Conservation (phyloP, 2,329 filamentous ascomycete genomes). For the Karstenula rhodostoma region DNA sequence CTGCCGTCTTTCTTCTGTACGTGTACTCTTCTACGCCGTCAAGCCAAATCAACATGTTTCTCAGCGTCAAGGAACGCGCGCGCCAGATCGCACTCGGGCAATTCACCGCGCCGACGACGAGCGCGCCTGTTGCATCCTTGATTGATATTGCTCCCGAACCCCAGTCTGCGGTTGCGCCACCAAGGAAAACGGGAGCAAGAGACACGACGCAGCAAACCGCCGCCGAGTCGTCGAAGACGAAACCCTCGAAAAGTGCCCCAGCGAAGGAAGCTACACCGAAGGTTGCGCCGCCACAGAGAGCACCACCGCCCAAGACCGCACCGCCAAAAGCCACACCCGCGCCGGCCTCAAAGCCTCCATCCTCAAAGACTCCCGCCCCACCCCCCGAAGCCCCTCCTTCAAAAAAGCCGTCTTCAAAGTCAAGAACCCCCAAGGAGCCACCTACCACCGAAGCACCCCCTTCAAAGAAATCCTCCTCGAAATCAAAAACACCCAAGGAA, state of each 20-base stretch:
- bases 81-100: neutral
- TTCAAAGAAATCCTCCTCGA: neutral
- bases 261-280: neutral
- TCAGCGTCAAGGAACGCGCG: neutral
- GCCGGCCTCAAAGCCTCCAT: neutral
- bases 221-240: neutral
- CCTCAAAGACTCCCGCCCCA: neutral
- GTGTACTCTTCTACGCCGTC: neutral
- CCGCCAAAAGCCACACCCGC: neutral
- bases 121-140: neutral
- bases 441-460: neutral
- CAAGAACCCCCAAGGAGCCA: neutral
- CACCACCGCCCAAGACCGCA: neutral
- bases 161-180: neutral
- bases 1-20: neutral
- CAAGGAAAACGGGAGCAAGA: neutral
- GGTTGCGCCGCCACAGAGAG: neutral
- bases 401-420: neutral
- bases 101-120: neutral
- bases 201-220: neutral
- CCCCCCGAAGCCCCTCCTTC: neutral
- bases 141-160: neutral
- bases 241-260: neutral
- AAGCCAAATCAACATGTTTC: neutral
- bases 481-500: neutral